phyloP scores from a whole-genome alignment of 78 protist species.

The Protostelium mycophagum region DNA sequence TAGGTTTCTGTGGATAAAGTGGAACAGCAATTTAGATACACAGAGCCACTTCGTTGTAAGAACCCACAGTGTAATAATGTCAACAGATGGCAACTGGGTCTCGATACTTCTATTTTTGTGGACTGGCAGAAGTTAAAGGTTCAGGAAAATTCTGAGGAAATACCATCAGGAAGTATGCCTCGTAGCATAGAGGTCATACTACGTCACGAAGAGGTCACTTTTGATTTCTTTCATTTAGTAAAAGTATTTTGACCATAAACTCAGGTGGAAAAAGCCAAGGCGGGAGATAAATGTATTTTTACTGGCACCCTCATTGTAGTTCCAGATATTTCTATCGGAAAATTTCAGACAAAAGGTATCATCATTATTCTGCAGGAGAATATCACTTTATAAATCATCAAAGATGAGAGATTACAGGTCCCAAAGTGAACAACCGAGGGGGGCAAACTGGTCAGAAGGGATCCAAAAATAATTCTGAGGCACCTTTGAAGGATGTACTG shows the following conservation, averaged over 20 bases:
- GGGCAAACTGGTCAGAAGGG: neutral
- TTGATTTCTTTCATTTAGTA: neutral
- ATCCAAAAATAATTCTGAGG: neutral
- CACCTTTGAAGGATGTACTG: neutral
- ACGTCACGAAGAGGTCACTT: conserved; percentile 81
- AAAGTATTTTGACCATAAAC: neutral
- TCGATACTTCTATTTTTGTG: conserved; percentile 68
- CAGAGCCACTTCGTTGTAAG: conserved; percentile 72
- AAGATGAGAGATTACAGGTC: too few species aligned
- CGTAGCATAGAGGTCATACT: conserved; percentile 83
- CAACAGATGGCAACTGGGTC: conserved; percentile 58
- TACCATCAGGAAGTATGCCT: conserved; percentile 96
- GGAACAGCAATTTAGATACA: conserved; percentile 94
- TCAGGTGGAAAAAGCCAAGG: conserved; percentile 80
- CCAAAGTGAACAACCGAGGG: neutral
- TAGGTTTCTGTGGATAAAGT: conserved; percentile 21
- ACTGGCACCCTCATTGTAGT: conserved; percentile 94
- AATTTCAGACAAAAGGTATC: neutral
- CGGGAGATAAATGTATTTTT: conserved; percentile 94
- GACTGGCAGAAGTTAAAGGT: conserved; percentile 94
- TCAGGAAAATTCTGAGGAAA: conserved; percentile 56
- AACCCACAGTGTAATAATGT: conserved; percentile 75
- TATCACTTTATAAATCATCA: neutral
- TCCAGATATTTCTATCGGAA: conserved; percentile 88
- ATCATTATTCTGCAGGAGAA: neutral